Percentiles rank a stretch among this genome's conserved stretches.
Evolutionary conservation across 768 basidiomycete species (phyloP).

Genomic region (Tephrocybe sp.): DNA sequence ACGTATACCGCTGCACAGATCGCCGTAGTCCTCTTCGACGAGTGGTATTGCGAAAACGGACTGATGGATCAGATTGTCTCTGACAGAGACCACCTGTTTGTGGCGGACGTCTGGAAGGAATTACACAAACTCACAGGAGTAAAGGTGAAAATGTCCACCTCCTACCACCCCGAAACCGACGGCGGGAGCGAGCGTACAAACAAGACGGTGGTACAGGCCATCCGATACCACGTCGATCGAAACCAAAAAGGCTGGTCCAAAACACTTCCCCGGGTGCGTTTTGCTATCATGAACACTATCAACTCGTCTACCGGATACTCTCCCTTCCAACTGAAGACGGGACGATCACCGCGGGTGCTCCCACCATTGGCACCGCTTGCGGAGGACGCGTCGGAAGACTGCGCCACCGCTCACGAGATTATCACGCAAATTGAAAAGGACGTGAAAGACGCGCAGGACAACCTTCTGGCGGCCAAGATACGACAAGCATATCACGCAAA

Average conservation of each 20-base stretch:
- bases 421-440: too few species aligned
- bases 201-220: constrained; percentile 30
- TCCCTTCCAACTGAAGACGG: too few species aligned
- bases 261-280: constrained; percentile 24
- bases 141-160: constrained; percentile 29
- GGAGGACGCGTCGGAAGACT: too few species aligned
- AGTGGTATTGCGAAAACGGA: constrained; percentile 33
- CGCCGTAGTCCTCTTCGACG: constrained; percentile 23
- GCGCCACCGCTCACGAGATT: too few species aligned
- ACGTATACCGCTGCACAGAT: constrained; percentile 14
- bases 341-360: too few species aligned
- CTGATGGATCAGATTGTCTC: constrained; percentile 27
- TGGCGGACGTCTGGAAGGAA: constrained; percentile 28
- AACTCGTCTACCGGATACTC: too few species aligned
- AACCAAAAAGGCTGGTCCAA: constrained; percentile 33
- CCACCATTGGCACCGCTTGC: too few species aligned
- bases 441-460: too few species aligned
- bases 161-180: constrained; percentile 39
- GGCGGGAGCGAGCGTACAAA: constrained; percentile 33
- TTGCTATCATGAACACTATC: constrained; percentile 33
- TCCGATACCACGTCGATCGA: constrained; percentile 25
- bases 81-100: constrained; percentile 28
- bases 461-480: too few species aligned
- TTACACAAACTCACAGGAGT: constrained; percentile 26
- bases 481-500: too few species aligned